Evolutionary conservation across 169 alveolate genomes (phyloP).

Genomic region (Plasmodium gonderi): DNA sequence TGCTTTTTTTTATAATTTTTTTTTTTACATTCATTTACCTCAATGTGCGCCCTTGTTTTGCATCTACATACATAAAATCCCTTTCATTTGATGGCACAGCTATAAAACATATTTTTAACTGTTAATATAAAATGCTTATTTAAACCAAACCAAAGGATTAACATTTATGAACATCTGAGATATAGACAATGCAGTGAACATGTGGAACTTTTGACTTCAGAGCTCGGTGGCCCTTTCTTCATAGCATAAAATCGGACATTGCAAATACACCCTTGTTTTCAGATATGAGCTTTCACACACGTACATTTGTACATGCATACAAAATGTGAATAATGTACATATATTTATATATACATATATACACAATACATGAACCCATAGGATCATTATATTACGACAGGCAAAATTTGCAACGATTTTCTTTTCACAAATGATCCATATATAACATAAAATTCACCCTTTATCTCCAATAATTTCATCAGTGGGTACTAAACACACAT

Average conservation of each 20-base stretch:
- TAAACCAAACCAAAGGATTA: neutral
- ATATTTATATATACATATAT: neutral
- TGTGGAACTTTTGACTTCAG: neutral
- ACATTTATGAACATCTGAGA: neutral
- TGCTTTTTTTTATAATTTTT: neutral
- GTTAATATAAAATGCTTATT: neutral
- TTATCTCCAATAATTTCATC: neutral
- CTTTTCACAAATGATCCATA: neutral
- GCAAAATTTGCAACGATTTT: neutral
- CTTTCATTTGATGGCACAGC: too few species aligned
- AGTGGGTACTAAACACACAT: neutral
- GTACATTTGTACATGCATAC: neutral
- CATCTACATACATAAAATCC: too few species aligned
- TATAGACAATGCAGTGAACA: too few species aligned
- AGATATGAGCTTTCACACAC: too few species aligned
- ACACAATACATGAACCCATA: neutral
- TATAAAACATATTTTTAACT: neutral
- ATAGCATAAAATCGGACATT: neutral
- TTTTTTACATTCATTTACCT: neutral
- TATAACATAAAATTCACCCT: too few species aligned
- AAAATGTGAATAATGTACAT: too few species aligned
- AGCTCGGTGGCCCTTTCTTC: neutral
- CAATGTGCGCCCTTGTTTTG: neutral
- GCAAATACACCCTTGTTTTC: neutral
- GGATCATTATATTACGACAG: neutral